These are phyloP conservation scores for Lichtheimia hyalospora DNA, from an alignment of 371 early-diverging fungal species.

Conservation along the genomic window DNA sequence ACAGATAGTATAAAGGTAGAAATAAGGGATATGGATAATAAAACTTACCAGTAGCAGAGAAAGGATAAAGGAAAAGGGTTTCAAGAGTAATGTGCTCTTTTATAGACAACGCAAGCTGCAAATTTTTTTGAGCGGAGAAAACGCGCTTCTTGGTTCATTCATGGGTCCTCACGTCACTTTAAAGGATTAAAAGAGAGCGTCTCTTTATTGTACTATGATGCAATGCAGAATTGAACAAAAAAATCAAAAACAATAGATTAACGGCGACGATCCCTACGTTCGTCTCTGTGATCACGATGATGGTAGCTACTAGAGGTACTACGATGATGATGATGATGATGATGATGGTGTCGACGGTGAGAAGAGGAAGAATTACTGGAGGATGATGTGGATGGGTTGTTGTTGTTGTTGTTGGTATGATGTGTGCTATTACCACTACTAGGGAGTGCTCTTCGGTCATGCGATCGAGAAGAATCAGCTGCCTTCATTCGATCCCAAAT, in stretches of 20 bases:
- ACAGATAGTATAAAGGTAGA: no score
- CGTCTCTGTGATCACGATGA: conserved; percentile 10
- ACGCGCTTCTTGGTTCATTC: no score
- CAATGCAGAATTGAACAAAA: no score
- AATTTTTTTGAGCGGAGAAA: no score
- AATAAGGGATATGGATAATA: no score
- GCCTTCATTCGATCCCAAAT: conserved; percentile 48
- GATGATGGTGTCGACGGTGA: conserved; percentile 4
- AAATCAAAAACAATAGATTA: not conserved
- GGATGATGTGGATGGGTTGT: not conserved
- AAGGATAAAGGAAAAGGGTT: no score
- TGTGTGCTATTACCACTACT: not conserved
- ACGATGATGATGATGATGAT: conserved; percentile 1
- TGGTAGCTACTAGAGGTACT: not conserved
- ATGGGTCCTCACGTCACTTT: no score
- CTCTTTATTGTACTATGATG: no score
- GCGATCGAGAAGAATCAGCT: not conserved
- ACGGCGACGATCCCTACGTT: conserved; percentile 4
- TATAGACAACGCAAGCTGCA: no score
- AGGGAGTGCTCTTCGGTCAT: not conserved
- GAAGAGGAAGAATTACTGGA: conserved; percentile 4
- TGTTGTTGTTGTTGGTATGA: conserved; percentile 2
- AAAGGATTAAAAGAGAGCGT: no score
- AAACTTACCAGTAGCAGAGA: no score
- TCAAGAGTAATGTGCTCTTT: no score